Conservation (phyloP, 1,139 yeast genomes). For the Casaregolazyma lundiana region DNA sequence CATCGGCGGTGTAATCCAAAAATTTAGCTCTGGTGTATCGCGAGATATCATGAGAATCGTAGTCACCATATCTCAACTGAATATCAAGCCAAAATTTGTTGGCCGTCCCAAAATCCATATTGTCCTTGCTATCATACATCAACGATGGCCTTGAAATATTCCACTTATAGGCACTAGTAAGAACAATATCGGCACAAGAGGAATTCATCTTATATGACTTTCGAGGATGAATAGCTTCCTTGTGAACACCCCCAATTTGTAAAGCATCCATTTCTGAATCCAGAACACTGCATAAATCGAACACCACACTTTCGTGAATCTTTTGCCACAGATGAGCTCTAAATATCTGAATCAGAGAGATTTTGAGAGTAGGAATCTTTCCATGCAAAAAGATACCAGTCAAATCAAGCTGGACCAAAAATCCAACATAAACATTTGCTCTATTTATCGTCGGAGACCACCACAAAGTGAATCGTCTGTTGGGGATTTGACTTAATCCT, state of each 20-base stretch:
- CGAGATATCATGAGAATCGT: conserved; percentile 94
- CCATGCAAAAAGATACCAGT: conserved; percentile 98
- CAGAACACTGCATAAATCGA: conserved; percentile 86
- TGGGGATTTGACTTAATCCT: conserved; percentile 96
- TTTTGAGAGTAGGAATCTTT: conserved; percentile 93
- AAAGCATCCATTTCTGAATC: conserved; percentile 83
- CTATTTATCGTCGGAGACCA: conserved; percentile 99
- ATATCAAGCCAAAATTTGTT: conserved; percentile 93
- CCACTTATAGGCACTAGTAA: conserved; percentile 79
- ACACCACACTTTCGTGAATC: conserved; percentile 92
- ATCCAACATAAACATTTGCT: conserved; percentile 97
- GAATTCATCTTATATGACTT: conserved; percentile 97
- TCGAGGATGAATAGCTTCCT: conserved; percentile 93
- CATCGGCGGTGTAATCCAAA: conserved; percentile 88
- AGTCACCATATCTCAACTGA: conserved; percentile 93
- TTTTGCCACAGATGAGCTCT: conserved; percentile 99
- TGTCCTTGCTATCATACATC: conserved; percentile 44
- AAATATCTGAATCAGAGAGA: conserved; percentile 91
- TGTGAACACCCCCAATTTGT: conserved; percentile 80
- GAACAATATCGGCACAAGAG: conserved; percentile 84
- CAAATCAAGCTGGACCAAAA: conserved; percentile 89
- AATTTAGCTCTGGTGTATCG: conserved; percentile 91
- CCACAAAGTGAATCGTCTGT: conserved; percentile 95
- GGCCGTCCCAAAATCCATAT: conserved; percentile 42
- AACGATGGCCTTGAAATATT: conserved; percentile 78